Conservation (phyloP, 2,329 filamentous ascomycete genomes). For the Colletotrichum lindemuthianum region DNA sequence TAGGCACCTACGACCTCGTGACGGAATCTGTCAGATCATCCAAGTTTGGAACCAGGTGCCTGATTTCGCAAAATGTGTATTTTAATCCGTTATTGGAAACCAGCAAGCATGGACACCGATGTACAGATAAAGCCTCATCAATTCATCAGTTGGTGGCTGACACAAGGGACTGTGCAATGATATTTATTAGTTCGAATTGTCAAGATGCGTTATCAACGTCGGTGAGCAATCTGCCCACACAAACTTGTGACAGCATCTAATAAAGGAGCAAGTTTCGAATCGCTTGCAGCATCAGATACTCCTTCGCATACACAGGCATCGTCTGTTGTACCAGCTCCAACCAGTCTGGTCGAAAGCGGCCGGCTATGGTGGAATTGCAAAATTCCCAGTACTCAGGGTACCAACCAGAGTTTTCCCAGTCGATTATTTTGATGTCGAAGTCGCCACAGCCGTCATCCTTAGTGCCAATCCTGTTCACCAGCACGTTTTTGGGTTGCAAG, state of each 20-base stretch:
- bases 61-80: background rate
- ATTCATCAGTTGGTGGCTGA: background rate
- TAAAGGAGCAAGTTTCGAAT: conserved; percentile 1
- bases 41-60: background rate
- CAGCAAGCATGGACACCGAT: background rate
- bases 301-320: background rate
- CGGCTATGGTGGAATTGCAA: background rate
- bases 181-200: background rate
- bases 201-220: too few relatives aligned
- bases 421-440: background rate
- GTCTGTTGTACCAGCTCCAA: background rate
- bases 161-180: background rate
- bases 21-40: background rate
- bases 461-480: background rate
- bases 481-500: background rate
- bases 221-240: background rate
- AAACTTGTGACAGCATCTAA: background rate
- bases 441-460: background rate
- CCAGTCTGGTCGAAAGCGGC: background rate
- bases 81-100: background rate
- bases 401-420: background rate
- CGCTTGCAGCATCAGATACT: background rate
- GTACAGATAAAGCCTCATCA: background rate
- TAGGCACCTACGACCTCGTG: background rate
- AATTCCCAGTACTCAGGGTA: conserved; percentile 1